Evolutionary conservation across 306 rosid genomes (phyloP), one percentile per base, ranked within the genome.

Genomic region (Rosa multiflora): DNA sequence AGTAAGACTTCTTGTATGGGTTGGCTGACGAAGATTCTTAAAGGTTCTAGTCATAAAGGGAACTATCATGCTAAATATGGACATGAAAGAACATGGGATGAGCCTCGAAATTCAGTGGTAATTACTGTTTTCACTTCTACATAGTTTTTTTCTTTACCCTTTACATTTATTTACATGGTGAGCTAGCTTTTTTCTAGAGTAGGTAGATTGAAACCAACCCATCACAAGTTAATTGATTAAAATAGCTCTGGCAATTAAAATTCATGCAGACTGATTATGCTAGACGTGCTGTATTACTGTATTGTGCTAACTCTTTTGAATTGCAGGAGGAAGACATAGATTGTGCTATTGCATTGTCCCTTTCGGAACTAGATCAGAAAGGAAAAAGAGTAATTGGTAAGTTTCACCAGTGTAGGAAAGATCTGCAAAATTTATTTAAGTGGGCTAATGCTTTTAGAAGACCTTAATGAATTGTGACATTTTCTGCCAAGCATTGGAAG

Each of bases 251-350:
- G 76, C 76, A 63, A 47, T 81, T 76, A 78, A 82, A 78, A 76
- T 74, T 78, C 66, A 29, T 55, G 39, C 49, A 15, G 32, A 14
- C 67, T 79, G 66, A 49, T 51, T 35, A 6, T 59, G 77, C 66
- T 48, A 48, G 69, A 49, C 8, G 13, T 66, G 6, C 39, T 18
- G 17, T 55, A 35, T 48, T 74, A 26, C 13, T 14, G 61, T 81
- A 58, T 8, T 47, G 21, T 75, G 70, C 43, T 70, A 59, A 70
- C 59, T 47, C 46, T 70, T 55, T 35, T 78, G 85, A 84, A 61
- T 44, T 86, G 87, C 90, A 94, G 98, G 98, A 79, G 87, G 94
- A 88, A 81, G 94, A 92, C 11, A 67, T 90, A 5, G 91, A 90
- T 8, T 47, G 72, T 75, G 98, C 97, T 37, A 87, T 88, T 73